Evolutionary conservation across 805 yeast genomes (phyloP), one percentile per base, ranked within the genome.

Genomic region (Myxozyma lipomycoides): DNA sequence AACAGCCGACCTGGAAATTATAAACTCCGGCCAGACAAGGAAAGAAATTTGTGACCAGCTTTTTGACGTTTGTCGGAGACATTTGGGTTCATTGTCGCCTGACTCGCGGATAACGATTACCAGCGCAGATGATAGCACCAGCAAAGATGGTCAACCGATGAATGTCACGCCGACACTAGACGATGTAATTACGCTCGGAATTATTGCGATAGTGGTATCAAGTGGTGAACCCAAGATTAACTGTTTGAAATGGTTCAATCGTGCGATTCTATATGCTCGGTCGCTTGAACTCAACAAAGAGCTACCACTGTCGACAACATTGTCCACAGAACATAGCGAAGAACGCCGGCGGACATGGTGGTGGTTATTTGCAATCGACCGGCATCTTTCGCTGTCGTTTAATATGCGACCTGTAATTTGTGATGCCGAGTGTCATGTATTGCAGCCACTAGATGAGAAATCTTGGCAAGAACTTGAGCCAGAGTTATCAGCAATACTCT

Each of bases 301-400:
- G 19, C 38, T 7, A 15, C 38, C 38, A 15, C 15, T 15, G 15
- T 12, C 38, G 15, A 5, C 19, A 9, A 5, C 38, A 15, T 35
- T 15, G 19, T 28, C 32, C 7, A 9, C 32, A 12, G 38, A 35
- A 15, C 7, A 6, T 17, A 6, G 6, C 6, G 76, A 72, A 45
- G 76, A 72, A 48, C 62, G 65, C 54, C 61, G 74, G n/a, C 63
- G 76, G 23, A 62, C 67, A 1, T 72, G 74, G 74, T 71, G 75
- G 74, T 63, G 67, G 4, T 55, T 72, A 4, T 72, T 67, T 49
- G 59, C 69, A 32, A 56, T 72, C 18, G 76, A 72, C 55, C 61
- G 73, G 30, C 66, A 71, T 50, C 60, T 70, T 4, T 70, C 70
- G 0, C 58, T 72, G 34, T 67, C 72, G 44, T 70, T 70, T 57